A percentile compares a stretch with the other conserved stretches of the same genome.
These are phyloP conservation scores for Debaryomyces castellii DNA, from an alignment of 805 yeast genomes.

Conservation along the genomic window DNA sequence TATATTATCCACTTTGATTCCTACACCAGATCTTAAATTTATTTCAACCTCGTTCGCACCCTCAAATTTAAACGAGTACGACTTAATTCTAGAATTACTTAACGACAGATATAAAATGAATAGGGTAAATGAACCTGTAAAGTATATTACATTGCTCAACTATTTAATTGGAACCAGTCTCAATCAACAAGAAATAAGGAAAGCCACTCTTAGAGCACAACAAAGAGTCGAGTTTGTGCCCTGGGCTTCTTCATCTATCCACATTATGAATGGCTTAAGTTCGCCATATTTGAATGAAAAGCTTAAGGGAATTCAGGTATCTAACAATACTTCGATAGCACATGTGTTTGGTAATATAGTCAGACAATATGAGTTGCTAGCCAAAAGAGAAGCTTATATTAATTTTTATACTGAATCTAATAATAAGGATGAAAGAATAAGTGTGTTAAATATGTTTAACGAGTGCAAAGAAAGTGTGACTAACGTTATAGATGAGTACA, in stretches of 20 bases:
- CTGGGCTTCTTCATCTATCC: constrained; percentile 79
- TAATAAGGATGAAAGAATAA: constrained; percentile 38
- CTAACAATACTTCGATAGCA: constrained; percentile 78
- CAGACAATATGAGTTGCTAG: constrained; percentile 76
- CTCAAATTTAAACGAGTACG: constrained; percentile 76
- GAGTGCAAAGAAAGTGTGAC: constrained; percentile 50
- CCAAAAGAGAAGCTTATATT: constrained; percentile 78
- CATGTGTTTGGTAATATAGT: constrained; percentile 65
- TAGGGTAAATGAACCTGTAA: constrained; percentile 37
- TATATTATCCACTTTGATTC: constrained; percentile 76
- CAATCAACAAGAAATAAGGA: constrained; percentile 71
- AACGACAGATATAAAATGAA: constrained; percentile 80
- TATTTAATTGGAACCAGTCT: constrained; percentile 59
- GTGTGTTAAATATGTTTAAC: constrained; percentile 48
- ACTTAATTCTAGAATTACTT: constrained; percentile 76
- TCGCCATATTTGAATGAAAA: constrained; percentile 52
- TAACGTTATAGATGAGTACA: constrained; percentile 48
- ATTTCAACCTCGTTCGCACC: constrained; percentile 42
- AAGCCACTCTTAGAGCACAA: constrained; percentile 62
- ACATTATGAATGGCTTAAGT: constrained; percentile 71
- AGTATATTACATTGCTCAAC: constrained; percentile 69
- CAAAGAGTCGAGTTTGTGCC: constrained; percentile 76
- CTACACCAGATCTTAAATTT: constrained; percentile 71
- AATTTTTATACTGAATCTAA: constrained; percentile 65
- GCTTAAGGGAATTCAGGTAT: constrained; percentile 76